These are phyloP conservation scores for Scutellaria baicalensis DNA, from an alignment of 257 asterid genomes.

Conservation along the genomic window DNA sequence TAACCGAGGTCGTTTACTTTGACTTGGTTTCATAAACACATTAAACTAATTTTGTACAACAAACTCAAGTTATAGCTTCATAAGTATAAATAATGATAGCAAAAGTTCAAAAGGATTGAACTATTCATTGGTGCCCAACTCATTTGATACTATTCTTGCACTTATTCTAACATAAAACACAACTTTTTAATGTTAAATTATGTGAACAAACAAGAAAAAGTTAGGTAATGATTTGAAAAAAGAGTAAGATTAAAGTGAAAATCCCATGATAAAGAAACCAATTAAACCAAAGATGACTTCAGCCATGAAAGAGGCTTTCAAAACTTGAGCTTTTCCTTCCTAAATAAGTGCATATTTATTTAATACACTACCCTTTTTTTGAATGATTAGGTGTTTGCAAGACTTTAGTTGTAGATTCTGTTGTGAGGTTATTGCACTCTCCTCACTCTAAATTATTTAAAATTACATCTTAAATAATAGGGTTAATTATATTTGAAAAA, in stretches of 20 bases:
- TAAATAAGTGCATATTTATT: background rate
- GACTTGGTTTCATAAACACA: too few relatives aligned
- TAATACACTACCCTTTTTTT: slow-evolving; percentile 7
- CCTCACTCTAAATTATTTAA: background rate
- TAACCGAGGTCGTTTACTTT: too few relatives aligned
- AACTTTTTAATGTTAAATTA: background rate
- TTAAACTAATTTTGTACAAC: too few relatives aligned
- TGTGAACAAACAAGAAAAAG: slow-evolving; percentile 1
- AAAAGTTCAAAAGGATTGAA: background rate
- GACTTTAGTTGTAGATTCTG: slow-evolving; percentile 38
- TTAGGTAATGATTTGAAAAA: slow-evolving; percentile 10
- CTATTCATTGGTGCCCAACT: background rate
- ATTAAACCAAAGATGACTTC: slow-evolving; percentile 29
- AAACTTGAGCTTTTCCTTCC: background rate
- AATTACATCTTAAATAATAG: too few relatives aligned
- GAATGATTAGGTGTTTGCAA: slow-evolving; percentile 24
- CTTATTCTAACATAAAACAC: background rate
- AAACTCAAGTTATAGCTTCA: too few relatives aligned
- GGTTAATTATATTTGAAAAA: too few relatives aligned
- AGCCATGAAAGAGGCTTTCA: slow-evolving; percentile 27
- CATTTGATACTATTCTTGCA: background rate
- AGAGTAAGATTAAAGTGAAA: slow-evolving; percentile 9
- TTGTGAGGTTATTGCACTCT: slow-evolving; percentile 32
- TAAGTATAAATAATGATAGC: too few relatives aligned
- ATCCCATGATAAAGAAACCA: slow-evolving; percentile 7